Base-by-base conservation (phyloP, 2,329 filamentous ascomycete genomes). In the Zymoseptoria tritici region DNA sequence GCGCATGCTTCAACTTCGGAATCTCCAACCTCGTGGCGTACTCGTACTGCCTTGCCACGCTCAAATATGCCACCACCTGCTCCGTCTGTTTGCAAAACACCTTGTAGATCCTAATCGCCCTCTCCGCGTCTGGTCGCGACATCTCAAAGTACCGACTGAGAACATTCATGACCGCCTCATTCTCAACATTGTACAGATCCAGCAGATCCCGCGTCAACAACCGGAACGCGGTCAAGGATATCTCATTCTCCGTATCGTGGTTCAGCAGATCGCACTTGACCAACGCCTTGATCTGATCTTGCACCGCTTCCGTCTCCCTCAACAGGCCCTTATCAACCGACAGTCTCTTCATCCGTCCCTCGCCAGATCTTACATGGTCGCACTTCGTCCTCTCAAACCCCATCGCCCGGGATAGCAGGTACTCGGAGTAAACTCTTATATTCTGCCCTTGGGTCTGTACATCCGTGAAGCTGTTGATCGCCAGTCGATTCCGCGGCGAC, bases 71-170 rank as follows among this genome's bases (percentile, higher is more conserved):
- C 16, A 99, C 93, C 0, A 97, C 93, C 65, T 87, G 85, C 68
- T 97, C 92, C 6, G 94, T 99, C 74, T 96, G 92, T 69, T 85
- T 88, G 16, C 91, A 91, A 71, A 99, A 99, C 16, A 83, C 88
- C 72, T 92, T 90, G 77, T 99, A 99, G 62, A 99, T 93, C 62
- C 86, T 83, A 77, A 99, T 85, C 59, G 94, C 91, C 64, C 92
- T 85, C 74, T 97, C 91, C 60, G 94, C 95, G 75, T 99, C 94
- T 24, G 90, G 83, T 70, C 90, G 90, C 55, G 94, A 97, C 88
- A 99, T 93, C 77, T 99, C 94, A 70, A 99, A 99, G 75, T 97
- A 99, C 75, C 95, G 90, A 68, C 93, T 91, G 59, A 99, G 79
- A 61, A 99, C 91, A 75, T 96, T 97, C 77, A 99, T 99, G 72